phyloP scores from a whole-genome alignment of 768 basidiomycete species.

The Gyrodon lividus region DNA sequence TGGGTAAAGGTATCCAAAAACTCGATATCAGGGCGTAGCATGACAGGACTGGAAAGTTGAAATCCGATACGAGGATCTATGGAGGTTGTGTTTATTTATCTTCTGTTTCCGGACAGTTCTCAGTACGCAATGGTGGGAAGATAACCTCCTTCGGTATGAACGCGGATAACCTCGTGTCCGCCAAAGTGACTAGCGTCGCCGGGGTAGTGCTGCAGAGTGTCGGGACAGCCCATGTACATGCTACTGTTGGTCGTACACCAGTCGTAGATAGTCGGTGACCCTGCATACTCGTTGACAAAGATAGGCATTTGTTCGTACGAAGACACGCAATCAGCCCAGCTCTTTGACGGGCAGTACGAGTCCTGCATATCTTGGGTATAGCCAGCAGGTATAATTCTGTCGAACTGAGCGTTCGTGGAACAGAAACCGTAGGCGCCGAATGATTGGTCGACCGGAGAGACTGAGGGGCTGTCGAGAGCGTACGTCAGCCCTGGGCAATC shows the following conservation, averaged over 20 bases:
- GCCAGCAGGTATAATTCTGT: constrained; percentile 3
- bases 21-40: not conserved
- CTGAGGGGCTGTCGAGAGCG: constrained; percentile 21
- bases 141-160: constrained; percentile 12
- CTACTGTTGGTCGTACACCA: constrained; percentile 26
- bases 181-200: constrained; percentile 2
- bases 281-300: constrained; percentile 29
- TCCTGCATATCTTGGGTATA: constrained; percentile 18
- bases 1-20: not conserved
- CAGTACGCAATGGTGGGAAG: constrained; percentile 22
- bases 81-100: not conserved
- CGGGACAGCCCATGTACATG: constrained; percentile 4
- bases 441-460: constrained; percentile 27
- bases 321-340: constrained; percentile 24
- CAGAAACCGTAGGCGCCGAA: constrained; percentile 21
- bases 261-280: constrained; percentile 14
- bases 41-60: not conserved
- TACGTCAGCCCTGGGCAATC: constrained; percentile 26
- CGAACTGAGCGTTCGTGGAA: constrained; percentile 10
- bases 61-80: not conserved
- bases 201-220: constrained; percentile 12
- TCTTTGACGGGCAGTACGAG: constrained; percentile 26
- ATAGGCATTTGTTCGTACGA: constrained; percentile 24
- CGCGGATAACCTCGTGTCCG: constrained; percentile 16
- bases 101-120: not conserved